Evolutionary conservation across 768 basidiomycete genomes (phyloP).

Genomic region (Pleurotus eryngii): DNA sequence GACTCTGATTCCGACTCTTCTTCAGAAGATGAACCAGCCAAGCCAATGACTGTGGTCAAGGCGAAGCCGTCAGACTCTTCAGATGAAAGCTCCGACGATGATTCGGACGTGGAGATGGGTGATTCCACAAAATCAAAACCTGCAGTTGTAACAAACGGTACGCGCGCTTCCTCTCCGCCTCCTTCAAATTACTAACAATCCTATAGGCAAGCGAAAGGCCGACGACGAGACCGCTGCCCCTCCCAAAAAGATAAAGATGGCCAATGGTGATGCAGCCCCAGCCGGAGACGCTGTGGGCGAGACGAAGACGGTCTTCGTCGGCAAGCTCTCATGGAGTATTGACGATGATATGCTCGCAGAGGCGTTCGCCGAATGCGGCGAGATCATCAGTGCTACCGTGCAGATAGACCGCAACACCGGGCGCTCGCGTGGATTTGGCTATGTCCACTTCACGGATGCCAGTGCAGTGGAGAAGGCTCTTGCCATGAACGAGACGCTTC

Average conservation of each 20-base stretch:
- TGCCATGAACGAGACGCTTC: slow-evolving; percentile 77
- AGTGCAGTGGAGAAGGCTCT: slow-evolving; percentile 81
- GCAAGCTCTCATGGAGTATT: slow-evolving; percentile 92
- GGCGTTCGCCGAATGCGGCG: slow-evolving; percentile 88
- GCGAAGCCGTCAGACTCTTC: slow-evolving; percentile 30
- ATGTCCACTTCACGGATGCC: slow-evolving; percentile 70
- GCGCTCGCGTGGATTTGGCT: slow-evolving; percentile 82
- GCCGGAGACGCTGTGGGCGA: slow-evolving; percentile 25
- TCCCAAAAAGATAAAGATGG: slow-evolving; percentile 81
- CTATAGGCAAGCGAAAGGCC: slow-evolving; percentile 78
- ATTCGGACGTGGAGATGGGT: slow-evolving; percentile 60
- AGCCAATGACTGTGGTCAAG: background rate
- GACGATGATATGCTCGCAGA: slow-evolving; percentile 92
- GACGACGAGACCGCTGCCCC: slow-evolving; percentile 55
- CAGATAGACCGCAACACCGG: slow-evolving; percentile 80
- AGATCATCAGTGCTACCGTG: slow-evolving; percentile 87
- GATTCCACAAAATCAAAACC: slow-evolving; percentile 29
- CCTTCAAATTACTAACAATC: background rate
- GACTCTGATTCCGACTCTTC: background rate
- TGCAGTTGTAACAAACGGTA: slow-evolving; percentile 32
- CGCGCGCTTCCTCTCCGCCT: slow-evolving; percentile 3
- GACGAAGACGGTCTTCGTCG: slow-evolving; percentile 82
- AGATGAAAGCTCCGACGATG: slow-evolving; percentile 32
- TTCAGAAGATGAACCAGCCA: slow-evolving; percentile 1
- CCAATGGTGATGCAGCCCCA: slow-evolving; percentile 50